phyloP scores from a whole-genome alignment of 768 basidiomycete genomes.

The Russula lepida region DNA sequence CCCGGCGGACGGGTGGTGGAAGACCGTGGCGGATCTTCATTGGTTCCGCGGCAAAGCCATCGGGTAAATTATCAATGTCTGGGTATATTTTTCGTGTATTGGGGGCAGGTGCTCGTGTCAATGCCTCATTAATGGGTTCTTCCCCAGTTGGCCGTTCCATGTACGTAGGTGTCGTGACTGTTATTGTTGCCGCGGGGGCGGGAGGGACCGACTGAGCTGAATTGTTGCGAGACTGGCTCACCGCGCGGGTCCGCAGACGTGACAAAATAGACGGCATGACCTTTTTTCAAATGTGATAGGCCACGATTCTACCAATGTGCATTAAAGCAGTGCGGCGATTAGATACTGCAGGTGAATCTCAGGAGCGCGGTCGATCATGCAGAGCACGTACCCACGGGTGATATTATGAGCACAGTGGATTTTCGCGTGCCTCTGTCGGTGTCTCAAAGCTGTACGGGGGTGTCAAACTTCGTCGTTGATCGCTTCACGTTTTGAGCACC shows the following conservation, averaged over 20 bases:
- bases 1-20: slow-evolving; percentile 14
- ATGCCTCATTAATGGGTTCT: background rate
- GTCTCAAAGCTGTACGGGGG: background rate
- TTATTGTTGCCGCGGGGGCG: slow-evolving; percentile 12
- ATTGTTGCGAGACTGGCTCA: slow-evolving; percentile 22
- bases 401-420: no score
- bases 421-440: background rate
- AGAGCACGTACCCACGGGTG: background rate
- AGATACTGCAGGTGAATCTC: background rate
- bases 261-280: slow-evolving; percentile 28
- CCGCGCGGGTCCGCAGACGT: slow-evolving; percentile 27
- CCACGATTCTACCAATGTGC: background rate
- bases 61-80: slow-evolving; percentile 30
- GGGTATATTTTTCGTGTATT: slow-evolving; percentile 33
- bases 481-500: slow-evolving; percentile 7
- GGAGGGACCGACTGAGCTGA: slow-evolving; percentile 12
- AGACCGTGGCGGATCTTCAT: background rate
- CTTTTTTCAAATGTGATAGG: background rate
- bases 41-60: slow-evolving; percentile 21
- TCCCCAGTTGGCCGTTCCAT: background rate
- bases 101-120: slow-evolving; percentile 2
- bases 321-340: background rate
- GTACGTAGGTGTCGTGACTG: slow-evolving; percentile 6
- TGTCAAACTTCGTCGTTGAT: background rate
- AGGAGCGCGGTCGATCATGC: background rate